Base-by-base conservation (phyloP, 192 early-diverging fungal genomes). In the Globomyces pollinis-pini region DNA sequence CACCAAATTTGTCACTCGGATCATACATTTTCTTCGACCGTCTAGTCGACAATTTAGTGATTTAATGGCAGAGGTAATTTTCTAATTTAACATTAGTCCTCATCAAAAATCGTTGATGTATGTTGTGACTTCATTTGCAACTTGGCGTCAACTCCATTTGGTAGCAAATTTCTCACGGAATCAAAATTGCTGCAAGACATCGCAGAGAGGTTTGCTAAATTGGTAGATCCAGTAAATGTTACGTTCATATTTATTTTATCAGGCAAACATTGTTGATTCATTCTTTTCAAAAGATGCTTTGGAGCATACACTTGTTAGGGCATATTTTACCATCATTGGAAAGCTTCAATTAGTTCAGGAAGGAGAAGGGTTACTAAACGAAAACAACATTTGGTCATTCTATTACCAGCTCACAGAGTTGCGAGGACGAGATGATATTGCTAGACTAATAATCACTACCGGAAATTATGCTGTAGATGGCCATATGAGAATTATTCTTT, bases 381-480 rank as follows among this genome's bases (percentile, higher is more conserved):
- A 80, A 44, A 90, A 87, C 67, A 84, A 84, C 35, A 84, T 93
- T 24, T 91, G 88, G 65, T 86, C 81, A 44, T 67, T 86, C 15
- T 87, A 81, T 54, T 93, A 91, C 54, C 81, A 83, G 29, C 57
- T 93, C 16, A 88, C 82, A 20, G 90, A 91, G 53, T 64, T 93
- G 5, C 74, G 77, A 44, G 83, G 81, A 50, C 78, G 90, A 21
- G 86, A 90, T 47, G 90, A 93, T 63, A 62, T 93, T 2, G 79
- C 86, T 6, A 86, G 83, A 54, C 73, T 78, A 3, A 78, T 91
- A 23, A 81, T 93, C 26, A 76, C 72, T 1, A 82, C 75, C 32
- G 68, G 89, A 59, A 86, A 93, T 57, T 93, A 90, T 63, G 74
- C 70, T 36, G 56, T 79, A 77, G 88, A 93, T 55, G 88, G 86